Evolutionary conservation across 768 basidiomycete genomes (phyloP).

Genomic region (Auriscalpium orientale): DNA sequence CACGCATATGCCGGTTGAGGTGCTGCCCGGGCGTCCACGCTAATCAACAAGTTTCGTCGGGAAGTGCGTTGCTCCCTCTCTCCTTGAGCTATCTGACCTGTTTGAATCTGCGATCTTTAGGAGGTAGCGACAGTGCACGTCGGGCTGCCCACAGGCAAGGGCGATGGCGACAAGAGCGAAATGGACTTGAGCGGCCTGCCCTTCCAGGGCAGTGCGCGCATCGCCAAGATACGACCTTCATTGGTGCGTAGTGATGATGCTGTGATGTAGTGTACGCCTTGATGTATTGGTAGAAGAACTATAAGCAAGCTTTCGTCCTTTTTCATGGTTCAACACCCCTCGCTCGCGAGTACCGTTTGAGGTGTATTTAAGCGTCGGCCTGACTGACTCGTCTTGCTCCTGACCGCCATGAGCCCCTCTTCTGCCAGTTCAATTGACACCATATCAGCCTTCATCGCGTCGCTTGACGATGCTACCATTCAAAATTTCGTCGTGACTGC

Average conservation of each 20-base stretch:
- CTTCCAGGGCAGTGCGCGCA: slow-evolving; percentile 7
- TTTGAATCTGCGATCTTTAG: no score
- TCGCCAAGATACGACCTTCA: not conserved
- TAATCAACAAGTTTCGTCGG: slow-evolving; percentile 66
- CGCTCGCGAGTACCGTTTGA: no score
- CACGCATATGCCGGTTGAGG: slow-evolving; percentile 69
- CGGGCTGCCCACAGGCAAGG: not conserved
- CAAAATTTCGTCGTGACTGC: no score
- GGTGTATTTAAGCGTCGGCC: no score
- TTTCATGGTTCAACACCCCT: no score
- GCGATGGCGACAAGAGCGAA: not conserved
- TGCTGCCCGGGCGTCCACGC: slow-evolving; percentile 63
- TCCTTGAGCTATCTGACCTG: no score
- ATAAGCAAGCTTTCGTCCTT: no score
- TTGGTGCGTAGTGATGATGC: not conserved
- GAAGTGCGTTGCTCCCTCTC: slow-evolving; percentile 39
- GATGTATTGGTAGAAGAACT: not conserved
- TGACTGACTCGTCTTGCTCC: no score
- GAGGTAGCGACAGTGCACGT: slow-evolving; percentile 4
- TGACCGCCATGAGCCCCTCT: no score
- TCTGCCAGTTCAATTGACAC: no score
- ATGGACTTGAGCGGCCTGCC: slow-evolving; percentile 9
- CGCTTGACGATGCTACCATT: no score
- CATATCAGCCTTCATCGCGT: no score
- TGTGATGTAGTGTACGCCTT: not conserved